Percentiles rank a stretch among this genome's conserved stretches.
phyloP scores from a whole-genome alignment of 352 stramenopile genomes.

The Pythium aristosporum region DNA sequence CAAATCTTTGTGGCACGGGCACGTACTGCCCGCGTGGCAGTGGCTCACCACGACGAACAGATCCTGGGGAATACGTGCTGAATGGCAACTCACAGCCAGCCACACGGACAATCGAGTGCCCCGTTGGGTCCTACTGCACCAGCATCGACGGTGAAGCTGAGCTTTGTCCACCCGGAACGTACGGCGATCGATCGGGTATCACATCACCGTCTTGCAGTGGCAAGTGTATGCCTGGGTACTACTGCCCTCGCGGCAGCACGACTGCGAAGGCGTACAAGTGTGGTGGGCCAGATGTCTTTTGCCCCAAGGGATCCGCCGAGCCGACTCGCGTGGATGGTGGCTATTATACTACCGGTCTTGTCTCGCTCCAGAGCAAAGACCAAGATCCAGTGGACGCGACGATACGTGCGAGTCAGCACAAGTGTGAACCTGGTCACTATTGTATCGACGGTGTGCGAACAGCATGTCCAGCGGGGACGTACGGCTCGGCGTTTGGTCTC shows the following conservation, averaged over 20 bases:
- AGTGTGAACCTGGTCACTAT: conserved; percentile 53
- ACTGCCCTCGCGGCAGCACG: conserved; percentile 52
- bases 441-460: conserved; percentile 35
- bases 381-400: conserved; percentile 18
- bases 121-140: conserved; percentile 48
- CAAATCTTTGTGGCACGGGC: conserved; percentile 33
- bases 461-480: conserved; percentile 48
- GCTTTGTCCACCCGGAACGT: conserved; percentile 64
- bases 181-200: conserved; percentile 48
- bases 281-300: conserved; percentile 41
- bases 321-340: conserved; percentile 39
- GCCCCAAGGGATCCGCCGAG: conserved; percentile 37
- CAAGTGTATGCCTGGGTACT: conserved; percentile 53
- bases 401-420: conserved; percentile 37
- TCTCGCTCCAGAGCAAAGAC: conserved; percentile 11
- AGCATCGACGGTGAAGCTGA: conserved; percentile 30
- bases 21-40: conserved; percentile 47
- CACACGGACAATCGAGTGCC: conserved; percentile 28
- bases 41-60: conserved; percentile 17
- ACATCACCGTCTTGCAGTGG: conserved; percentile 42
- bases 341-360: conserved; percentile 43
- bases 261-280: conserved; percentile 38
- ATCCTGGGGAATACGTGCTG: conserved; percentile 37
- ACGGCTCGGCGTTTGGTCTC: conserved; percentile 32
- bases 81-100: conserved; percentile 30